phyloP scores from a whole-genome alignment of 2,329 filamentous ascomycete genomes.

The Botrytis fragariae region DNA sequence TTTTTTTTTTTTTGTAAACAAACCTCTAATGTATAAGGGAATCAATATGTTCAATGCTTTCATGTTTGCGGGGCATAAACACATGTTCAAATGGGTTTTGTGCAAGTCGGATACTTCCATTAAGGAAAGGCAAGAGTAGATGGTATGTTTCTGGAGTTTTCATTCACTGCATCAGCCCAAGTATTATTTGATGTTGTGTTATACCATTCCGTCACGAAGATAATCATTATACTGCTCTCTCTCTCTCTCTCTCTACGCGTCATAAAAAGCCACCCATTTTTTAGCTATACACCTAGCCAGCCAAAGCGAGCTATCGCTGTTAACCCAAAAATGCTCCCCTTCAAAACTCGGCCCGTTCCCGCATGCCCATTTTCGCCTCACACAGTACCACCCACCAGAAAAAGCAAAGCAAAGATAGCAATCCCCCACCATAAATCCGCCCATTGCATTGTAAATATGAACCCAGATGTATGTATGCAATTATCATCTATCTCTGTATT shows the following conservation, averaged over 20 bases:
- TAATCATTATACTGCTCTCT: not conserved
- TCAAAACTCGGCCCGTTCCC: not conserved
- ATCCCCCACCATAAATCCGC: not conserved
- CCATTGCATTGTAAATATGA: conserved; percentile 6
- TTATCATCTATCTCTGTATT: not conserved
- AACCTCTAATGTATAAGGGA: not conserved
- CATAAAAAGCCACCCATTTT: not conserved
- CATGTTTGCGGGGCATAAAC: not conserved
- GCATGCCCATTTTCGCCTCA: not conserved
- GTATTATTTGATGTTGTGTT: not conserved
- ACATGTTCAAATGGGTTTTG: not conserved
- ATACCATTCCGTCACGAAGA: not conserved
- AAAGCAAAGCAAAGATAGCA: not conserved
- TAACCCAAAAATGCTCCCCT: not conserved
- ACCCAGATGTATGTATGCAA: not conserved
- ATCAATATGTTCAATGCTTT: not conserved
- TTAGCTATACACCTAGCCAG: not conserved
- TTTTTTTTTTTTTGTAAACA: not conserved
- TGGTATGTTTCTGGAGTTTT: not conserved
- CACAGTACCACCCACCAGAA: not conserved
- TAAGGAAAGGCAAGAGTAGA: not conserved
- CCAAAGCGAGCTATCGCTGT: not conserved
- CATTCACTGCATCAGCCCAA: not conserved
- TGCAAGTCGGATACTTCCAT: not conserved
- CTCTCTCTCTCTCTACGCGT: not conserved